phyloP scores from a whole-genome alignment of 2,329 filamentous ascomycete species.

The Paracamarosporium sp. region DNA sequence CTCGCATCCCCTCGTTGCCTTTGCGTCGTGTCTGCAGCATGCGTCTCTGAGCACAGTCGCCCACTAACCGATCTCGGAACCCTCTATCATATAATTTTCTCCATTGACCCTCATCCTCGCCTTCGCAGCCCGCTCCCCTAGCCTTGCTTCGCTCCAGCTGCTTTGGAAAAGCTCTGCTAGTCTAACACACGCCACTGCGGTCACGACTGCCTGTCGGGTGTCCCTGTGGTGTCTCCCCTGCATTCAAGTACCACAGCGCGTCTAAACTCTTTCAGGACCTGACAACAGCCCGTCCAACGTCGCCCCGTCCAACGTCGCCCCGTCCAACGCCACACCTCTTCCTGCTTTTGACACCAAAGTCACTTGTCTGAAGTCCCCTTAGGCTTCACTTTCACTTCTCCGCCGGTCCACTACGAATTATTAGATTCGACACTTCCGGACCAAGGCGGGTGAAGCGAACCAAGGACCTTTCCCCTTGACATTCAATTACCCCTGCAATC shows the following conservation, averaged over 20 bases:
- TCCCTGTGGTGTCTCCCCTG: background rate
- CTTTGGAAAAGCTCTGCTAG: background rate
- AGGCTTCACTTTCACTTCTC: conserved; percentile 19
- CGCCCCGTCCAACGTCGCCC: conserved; percentile 18
- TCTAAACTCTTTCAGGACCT: conserved; percentile 1
- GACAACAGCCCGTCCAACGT: conserved; percentile 10
- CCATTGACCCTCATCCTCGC: conserved; percentile 5
- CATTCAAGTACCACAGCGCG: background rate
- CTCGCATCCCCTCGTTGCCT: background rate
- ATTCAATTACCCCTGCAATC: conserved; percentile 11
- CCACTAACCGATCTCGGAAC: conserved; percentile 11
- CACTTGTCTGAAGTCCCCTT: conserved; percentile 14
- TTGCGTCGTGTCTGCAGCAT: conserved; percentile 6
- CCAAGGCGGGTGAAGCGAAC: conserved; percentile 27
- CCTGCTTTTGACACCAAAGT: conserved; percentile 24
- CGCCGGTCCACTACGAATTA: conserved; percentile 42
- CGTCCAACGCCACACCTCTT: conserved; percentile 29
- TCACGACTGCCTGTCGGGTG: background rate
- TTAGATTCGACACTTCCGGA: conserved; percentile 45
- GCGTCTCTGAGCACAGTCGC: background rate
- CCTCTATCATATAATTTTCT: conserved; percentile 5
- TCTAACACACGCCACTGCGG: background rate
- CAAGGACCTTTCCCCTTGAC: background rate
- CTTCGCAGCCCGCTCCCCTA: background rate
- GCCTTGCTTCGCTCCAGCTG: conserved; percentile 1